Conservation (phyloP, 2,329 filamentous ascomycete species). For the Metarhizium album region DNA sequence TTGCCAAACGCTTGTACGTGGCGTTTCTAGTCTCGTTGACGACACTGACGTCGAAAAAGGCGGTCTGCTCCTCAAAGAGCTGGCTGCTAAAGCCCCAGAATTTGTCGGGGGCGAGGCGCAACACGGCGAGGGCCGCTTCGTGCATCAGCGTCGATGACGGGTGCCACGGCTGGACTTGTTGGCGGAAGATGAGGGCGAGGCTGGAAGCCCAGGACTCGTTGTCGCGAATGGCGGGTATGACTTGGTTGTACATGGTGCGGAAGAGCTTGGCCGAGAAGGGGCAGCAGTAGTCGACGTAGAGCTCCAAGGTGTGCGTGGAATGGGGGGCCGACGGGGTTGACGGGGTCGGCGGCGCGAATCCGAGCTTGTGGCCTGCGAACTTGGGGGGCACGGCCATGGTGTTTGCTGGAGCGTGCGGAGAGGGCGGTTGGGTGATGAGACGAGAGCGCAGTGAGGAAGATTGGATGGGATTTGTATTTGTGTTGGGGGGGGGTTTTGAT, state of each 20-base stretch:
- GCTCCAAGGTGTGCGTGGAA: slow-evolving; percentile 48
- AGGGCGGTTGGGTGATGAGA: too few relatives aligned
- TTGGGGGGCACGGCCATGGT: slow-evolving; percentile 67
- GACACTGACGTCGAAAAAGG: slow-evolving; percentile 76
- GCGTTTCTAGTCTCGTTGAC: slow-evolving; percentile 76
- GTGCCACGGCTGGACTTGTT: slow-evolving; percentile 93
- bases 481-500: too few relatives aligned
- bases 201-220: slow-evolving; percentile 45
- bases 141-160: slow-evolving; percentile 71
- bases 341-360: slow-evolving; percentile 29
- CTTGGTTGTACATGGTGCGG: slow-evolving; percentile 57
- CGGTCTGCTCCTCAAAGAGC: slow-evolving; percentile 55
- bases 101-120: slow-evolving; percentile 54
- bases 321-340: slow-evolving; percentile 26
- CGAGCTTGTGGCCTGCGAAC: slow-evolving; percentile 61
- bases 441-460: too few relatives aligned
- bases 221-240: slow-evolving; percentile 53
- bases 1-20: slow-evolving; percentile 71
- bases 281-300: slow-evolving; percentile 85
- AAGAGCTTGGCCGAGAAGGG: slow-evolving; percentile 62
- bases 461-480: too few relatives aligned
- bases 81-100: slow-evolving; percentile 73
- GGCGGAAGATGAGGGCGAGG: slow-evolving; percentile 73
- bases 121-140: slow-evolving; percentile 76
- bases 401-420: slow-evolving; percentile 1